Evolutionary conservation across 495 filamentous ascomycete genomes (phyloP).

Genomic region (Hamigera avellanea): DNA sequence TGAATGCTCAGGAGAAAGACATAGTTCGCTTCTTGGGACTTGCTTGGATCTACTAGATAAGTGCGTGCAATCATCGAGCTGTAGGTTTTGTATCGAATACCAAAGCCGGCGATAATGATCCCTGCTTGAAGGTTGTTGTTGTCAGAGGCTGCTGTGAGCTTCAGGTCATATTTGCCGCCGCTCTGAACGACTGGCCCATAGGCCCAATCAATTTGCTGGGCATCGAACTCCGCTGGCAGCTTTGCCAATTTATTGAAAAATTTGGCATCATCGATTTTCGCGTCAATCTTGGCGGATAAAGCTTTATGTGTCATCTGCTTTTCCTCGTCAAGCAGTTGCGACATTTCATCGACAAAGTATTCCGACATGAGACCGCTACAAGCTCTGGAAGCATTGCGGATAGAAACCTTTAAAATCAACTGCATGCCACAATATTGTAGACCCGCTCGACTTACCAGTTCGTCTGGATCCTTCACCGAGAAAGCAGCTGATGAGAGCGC

Average conservation of each 20-base stretch:
- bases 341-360: constrained; percentile 97
- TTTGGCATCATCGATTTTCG: constrained; percentile 82
- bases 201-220: constrained; percentile 87
- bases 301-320: constrained; percentile 89
- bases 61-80: constrained; percentile 81
- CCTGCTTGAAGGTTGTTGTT: constrained; percentile 81
- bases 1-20: constrained; percentile 81
- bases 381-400: constrained; percentile 85
- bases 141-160: constrained; percentile 60
- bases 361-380: constrained; percentile 85
- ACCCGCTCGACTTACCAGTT: constrained; percentile 52
- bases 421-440: background rate
- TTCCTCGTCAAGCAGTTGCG: constrained; percentile 81
- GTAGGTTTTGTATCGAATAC: constrained; percentile 89
- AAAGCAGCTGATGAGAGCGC: constrained; percentile 76
- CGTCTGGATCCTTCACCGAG: constrained; percentile 91
- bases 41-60: constrained; percentile 93
- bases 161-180: constrained; percentile 88
- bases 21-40: constrained; percentile 87
- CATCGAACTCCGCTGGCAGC: constrained; percentile 76
- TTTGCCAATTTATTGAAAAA: constrained; percentile 82
- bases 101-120: constrained; percentile 83
- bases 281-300: constrained; percentile 71
- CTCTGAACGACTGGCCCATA: constrained; percentile 89
- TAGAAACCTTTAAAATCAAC: constrained; percentile 48